phyloP scores from a whole-genome alignment of 2,329 filamentous ascomycete species.

The Celoporthe dispersa region DNA sequence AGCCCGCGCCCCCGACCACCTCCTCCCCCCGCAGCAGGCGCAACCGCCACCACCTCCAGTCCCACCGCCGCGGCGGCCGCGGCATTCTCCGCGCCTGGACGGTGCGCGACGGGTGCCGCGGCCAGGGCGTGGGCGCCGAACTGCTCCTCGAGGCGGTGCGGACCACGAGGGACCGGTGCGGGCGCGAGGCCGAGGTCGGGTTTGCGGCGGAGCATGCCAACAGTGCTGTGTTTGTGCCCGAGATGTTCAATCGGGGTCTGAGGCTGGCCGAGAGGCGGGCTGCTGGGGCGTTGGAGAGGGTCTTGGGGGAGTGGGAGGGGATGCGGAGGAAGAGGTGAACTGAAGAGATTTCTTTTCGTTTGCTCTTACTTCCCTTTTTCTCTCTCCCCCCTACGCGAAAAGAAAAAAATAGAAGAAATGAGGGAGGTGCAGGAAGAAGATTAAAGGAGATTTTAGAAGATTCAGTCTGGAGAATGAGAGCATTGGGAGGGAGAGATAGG shows the following conservation, averaged over 20 bases:
- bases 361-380: too few relatives aligned
- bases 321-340: slow-evolving; percentile 52
- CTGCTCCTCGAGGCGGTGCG: slow-evolving; percentile 75
- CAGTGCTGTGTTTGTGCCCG: slow-evolving; percentile 65
- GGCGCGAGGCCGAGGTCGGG: slow-evolving; percentile 67
- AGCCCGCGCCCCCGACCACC: slow-evolving; percentile 42
- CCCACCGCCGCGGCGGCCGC: slow-evolving; percentile 59
- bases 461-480: background rate
- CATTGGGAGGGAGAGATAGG: background rate
- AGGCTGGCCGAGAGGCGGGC: slow-evolving; percentile 63
- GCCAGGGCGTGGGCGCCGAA: slow-evolving; percentile 72
- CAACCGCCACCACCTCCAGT: slow-evolving; percentile 39
- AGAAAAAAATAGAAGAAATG: background rate
- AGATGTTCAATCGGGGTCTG: slow-evolving; percentile 65
- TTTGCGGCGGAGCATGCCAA: slow-evolving; percentile 83
- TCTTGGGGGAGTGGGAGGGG: slow-evolving; percentile 54
- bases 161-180: slow-evolving; percentile 69
- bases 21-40: slow-evolving; percentile 36
- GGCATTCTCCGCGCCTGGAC: slow-evolving; percentile 85
- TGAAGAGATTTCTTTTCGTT: background rate
- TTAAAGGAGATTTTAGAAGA: background rate
- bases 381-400: background rate
- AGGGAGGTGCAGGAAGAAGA: background rate
- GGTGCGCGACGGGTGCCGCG: slow-evolving; percentile 69
- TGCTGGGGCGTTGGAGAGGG: slow-evolving; percentile 54